Evolutionary conservation across 176 grass and related monocot genomes (phyloP), one percentile per base, ranked within the genome.

Genomic region (Hyparrhenia diplandra): DNA sequence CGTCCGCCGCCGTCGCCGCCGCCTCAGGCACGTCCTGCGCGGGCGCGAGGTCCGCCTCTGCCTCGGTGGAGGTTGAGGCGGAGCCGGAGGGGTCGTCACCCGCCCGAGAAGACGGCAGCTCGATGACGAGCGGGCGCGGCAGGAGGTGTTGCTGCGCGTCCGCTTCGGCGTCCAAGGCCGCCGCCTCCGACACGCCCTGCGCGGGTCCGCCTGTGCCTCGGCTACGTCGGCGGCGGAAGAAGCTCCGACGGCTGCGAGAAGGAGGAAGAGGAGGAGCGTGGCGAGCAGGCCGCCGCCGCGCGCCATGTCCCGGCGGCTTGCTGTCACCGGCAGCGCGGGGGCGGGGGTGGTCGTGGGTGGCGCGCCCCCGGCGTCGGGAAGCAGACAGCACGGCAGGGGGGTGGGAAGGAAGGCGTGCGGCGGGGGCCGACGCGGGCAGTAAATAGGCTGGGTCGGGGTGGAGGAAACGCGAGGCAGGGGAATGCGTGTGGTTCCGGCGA

Each of bases 51-150:
- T 37, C 36, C 36, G 36, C 36, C 35, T 36, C 4, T 36, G 35
- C 35, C 36, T 37, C 36, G 32, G 4, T 4, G 36, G 36, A 5
- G 5, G 3, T 13, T 6, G 10, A 71, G 27, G 14, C 43, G 43
- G 4, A n/a, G n/a, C n/a, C 14, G 14, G 16, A 4, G 14, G 14
- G 45, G 14, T 49, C 43, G 13, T 46, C 45, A 13, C 13, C 45
- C 14, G 45, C 45, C 4, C 45, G 14, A 16, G 13, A 13, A 5
- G 82, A 47, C 16, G 83, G 88, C 21, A 85, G 78, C 66, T 89
- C 36, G 73, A 86, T 78, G 78, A 86, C 72, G 13, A 86, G 83
- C 28, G 83, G 45, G 10, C 87, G 87, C 57, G 65, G 57, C 57
- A 77, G 72, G 42, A 76, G 31, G n/a, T n/a, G n/a, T n/a, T n/a